These are phyloP conservation scores for Gleditsia sinensis DNA, from an alignment of 306 rosid genomes.

Conservation along the genomic window DNA sequence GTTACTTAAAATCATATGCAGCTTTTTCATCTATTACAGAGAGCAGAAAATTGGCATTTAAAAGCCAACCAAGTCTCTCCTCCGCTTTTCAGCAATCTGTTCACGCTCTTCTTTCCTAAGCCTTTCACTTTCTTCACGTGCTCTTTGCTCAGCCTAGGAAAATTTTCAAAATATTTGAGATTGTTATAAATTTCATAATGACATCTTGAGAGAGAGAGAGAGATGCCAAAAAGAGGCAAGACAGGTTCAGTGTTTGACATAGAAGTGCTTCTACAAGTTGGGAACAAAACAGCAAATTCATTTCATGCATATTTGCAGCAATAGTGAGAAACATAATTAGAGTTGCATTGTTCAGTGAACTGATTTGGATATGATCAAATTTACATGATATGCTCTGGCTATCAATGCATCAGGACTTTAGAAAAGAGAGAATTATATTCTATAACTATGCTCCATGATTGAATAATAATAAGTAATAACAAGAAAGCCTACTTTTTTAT, in stretches of 20 bases:
- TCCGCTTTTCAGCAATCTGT: constrained; percentile 82
- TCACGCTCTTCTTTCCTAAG: constrained; percentile 92
- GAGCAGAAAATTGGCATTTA: constrained; percentile 20
- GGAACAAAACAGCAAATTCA: neutral
- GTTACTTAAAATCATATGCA: constrained; percentile 9
- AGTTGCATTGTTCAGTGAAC: neutral
- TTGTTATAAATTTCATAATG: constrained; percentile 20
- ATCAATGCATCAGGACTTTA: neutral
- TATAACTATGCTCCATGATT: neutral
- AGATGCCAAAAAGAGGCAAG: neutral
- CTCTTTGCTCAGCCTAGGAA: constrained; percentile 94
- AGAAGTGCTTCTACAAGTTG: neutral
- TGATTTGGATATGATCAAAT: constrained; percentile 16
- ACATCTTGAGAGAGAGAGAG: neutral
- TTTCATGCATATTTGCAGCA: neutral
- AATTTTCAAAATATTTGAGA: constrained; percentile 16
- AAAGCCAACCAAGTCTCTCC: constrained; percentile 83
- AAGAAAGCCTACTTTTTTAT: neutral
- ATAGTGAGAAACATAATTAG: neutral
- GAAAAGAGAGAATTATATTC: constrained; percentile 6
- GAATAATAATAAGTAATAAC: neutral
- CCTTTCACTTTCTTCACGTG: constrained; percentile 96
- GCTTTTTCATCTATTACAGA: neutral
- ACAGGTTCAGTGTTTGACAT: neutral
- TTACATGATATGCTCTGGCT: neutral